Base-by-base conservation (phyloP, 306 rosid species). In the Inga leiocalycina region DNA sequence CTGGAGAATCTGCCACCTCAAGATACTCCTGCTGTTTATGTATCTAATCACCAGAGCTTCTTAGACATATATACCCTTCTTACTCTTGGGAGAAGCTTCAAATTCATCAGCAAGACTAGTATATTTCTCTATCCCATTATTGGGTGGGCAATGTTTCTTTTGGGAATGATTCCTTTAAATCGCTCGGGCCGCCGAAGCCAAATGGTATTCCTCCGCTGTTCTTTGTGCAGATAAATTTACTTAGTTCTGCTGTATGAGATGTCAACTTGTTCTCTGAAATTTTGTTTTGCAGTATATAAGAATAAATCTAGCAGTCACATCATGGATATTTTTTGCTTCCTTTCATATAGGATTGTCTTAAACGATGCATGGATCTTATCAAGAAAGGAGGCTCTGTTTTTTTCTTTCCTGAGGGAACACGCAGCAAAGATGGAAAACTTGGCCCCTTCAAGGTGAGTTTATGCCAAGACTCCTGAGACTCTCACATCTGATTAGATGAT, bases 1-100 rank as follows among this genome's bases (percentile, higher is more conserved):
- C 71, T 96, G 83, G 97, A 92, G 90, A 96, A 96, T 86, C 86
- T 96, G 65, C 99, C 97, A 19, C 83, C 93, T 59, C 86, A 91
- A 2, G 92, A 91, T 81, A 84, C 90, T 76, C 95, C 97, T 79
- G 99, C 97, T 43, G 97, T 96, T 8, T 96, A 94, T 77, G 97
- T 96, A 80, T 96, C 99, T 16, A 96, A 96, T 87, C 98, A 94
- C 84, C 99, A 96, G 91, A 96, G 99, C 90, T 96, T 96, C 88
- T 77, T 93, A 37, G 99, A 96, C 85, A 92, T 92, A 86, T 96
- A 91, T 79, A 87, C 95, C 56, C 97, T 94, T 88, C 93, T 94
- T 71, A 96, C 95, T 34, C 86, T 96, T 22, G 97, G 99, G 46
- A 91, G 97, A 86, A 86, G 90, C 86, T 96, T 90, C 80, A 96